phyloP scores from a whole-genome alignment of 2,329 filamentous ascomycete genomes.

The Venturia nashicola region DNA sequence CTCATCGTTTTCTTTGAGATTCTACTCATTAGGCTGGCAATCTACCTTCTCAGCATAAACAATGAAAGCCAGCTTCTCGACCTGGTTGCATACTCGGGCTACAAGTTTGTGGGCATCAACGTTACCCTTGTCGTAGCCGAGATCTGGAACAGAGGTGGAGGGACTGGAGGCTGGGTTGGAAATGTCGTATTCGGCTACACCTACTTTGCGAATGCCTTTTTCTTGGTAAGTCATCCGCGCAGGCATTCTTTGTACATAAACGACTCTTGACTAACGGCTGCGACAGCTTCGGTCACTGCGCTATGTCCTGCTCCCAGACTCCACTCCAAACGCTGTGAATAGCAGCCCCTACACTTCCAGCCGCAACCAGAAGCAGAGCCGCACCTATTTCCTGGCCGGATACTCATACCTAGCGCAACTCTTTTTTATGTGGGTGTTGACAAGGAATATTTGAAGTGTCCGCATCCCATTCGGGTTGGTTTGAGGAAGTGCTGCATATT shows the following conservation, averaged over 20 bases:
- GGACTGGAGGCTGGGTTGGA: constrained; percentile 77
- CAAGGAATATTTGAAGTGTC: not conserved
- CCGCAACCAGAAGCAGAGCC: constrained; percentile 70
- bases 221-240: constrained; percentile 52
- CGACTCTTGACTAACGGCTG: not conserved
- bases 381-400: constrained; percentile 84
- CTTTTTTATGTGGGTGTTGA: constrained; percentile 82
- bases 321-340: constrained; percentile 47
- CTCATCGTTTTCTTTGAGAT: constrained; percentile 81
- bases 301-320: constrained; percentile 84
- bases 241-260: no score
- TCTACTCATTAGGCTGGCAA: constrained; percentile 77
- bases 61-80: constrained; percentile 91
- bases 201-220: constrained; percentile 88
- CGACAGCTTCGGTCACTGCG: constrained; percentile 78
- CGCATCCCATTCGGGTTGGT: not conserved
- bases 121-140: constrained; percentile 72
- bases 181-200: constrained; percentile 87
- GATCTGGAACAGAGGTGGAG: constrained; percentile 62
- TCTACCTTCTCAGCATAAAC: constrained; percentile 85
- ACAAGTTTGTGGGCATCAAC: constrained; percentile 98
- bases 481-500: not conserved
- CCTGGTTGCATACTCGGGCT: constrained; percentile 89
- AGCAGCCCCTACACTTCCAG: constrained; percentile 58
- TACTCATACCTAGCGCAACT: constrained; percentile 94